phyloP scores from a whole-genome alignment of 202 grass and related monocot species.

The Saccharum hybrid region DNA sequence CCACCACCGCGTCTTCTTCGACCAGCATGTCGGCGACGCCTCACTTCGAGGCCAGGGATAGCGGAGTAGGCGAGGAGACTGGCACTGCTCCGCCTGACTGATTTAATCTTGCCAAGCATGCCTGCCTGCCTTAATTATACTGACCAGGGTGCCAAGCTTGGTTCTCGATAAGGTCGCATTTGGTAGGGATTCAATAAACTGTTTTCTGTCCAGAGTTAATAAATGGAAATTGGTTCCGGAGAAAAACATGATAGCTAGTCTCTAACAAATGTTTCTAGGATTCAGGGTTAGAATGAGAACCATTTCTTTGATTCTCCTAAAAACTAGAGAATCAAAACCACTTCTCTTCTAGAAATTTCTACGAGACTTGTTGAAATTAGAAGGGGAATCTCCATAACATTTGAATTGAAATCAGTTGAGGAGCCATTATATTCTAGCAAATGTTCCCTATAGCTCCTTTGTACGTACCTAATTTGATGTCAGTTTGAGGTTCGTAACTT shows the following conservation, averaged over 20 bases:
- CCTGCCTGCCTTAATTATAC: not conserved
- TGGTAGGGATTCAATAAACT: not conserved
- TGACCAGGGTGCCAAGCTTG: not conserved
- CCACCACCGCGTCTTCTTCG: conserved; percentile 25
- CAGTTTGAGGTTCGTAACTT: not conserved
- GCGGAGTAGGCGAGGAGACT: not conserved
- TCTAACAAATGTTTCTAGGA: not conserved
- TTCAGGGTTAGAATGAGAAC: not conserved
- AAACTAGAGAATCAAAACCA: too few species aligned
- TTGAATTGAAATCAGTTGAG: not conserved
- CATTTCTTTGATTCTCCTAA: not conserved
- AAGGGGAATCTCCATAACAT: too few species aligned
- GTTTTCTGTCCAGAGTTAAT: not conserved
- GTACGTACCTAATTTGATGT: not conserved
- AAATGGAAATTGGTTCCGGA: not conserved
- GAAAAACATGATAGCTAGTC: not conserved
- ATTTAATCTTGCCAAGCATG: conserved; percentile 7
- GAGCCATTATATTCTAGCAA: not conserved
- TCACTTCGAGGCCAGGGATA: not conserved
- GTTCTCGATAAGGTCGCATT: not conserved
- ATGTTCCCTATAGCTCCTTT: not conserved
- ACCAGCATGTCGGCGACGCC: conserved; percentile 37
- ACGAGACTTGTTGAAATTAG: not conserved
- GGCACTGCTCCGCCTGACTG: not conserved
- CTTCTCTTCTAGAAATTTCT: too few species aligned